Evolutionary conservation across 2,329 filamentous ascomycete genomes (phyloP), one percentile per base, ranked within the genome.

Genomic region (Periconia sp.): DNA sequence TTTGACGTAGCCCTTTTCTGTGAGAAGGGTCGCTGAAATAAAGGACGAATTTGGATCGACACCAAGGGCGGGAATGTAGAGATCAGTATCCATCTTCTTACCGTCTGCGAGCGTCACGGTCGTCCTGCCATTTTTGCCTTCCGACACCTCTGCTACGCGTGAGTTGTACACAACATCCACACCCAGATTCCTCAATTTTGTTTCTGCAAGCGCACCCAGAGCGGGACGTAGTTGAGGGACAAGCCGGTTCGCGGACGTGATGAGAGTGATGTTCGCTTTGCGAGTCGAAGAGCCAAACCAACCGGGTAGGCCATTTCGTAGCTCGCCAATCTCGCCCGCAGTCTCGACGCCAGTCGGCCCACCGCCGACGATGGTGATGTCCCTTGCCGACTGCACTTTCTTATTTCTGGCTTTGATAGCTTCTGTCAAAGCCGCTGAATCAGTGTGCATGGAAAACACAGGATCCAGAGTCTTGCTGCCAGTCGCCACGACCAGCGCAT

Each of bases 401-500:
- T 68, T 56, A 45, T 75, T 77, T 37, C 68, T 67, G 43, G 60
- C 59, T 40, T 74, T 65, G 31, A 79, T 58, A 3, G 74, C 64
- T 13, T 62, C 57, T 14, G 68, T 44, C 1, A 63, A 63, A 2
- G 56, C 57, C 37, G 61, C 56, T 10, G 59, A 57, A n/a, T n/a
- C n/a, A n/a, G n/a, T 45, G 52, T 33, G 74, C 13, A 76, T 65
- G 20, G 79, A 80, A 47, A 80, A 71, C 2, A 76, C 68, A 0
- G 77, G 72, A 23, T 77, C 72, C 9, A 73, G 67, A 1, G 82
- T 81, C 13, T 64, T 75, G 40, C 79, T 78, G 9, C 83, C 83
- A 1, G 82, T 83, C 9, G 82, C 81, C 53, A 85, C 79, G 46
- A 85, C 72, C 2, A 85, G 73, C n/a, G 81, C 78, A 59, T 84